Conservation (phyloP, 441 rosid genomes). For the Theobroma grandiflorum region DNA sequence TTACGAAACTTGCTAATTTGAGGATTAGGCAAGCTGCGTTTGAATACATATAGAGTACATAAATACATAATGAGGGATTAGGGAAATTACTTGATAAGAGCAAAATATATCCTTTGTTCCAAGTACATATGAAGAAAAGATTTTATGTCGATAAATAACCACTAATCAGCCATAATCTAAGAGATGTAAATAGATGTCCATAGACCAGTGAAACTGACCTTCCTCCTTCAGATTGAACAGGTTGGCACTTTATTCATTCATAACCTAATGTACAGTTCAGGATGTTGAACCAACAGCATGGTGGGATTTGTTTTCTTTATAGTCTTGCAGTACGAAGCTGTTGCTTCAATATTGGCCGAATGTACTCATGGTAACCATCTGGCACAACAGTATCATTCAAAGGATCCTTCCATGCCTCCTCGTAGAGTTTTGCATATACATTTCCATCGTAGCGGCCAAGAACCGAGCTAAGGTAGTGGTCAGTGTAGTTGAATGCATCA, state of each 20-base stretch:
- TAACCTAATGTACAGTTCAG: not conserved
- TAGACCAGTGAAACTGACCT: not conserved
- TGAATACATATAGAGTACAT: not conserved
- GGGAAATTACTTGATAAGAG: not conserved
- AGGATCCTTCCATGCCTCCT: slow-evolving; percentile 97
- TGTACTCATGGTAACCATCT: slow-evolving; percentile 86
- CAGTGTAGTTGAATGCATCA: slow-evolving; percentile 88
- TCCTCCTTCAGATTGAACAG: slow-evolving; percentile 15
- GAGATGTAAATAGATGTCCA: not conserved
- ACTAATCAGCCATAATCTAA: not conserved
- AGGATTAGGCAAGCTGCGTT: not conserved
- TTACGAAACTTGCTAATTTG: not conserved
- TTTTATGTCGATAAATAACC: not conserved
- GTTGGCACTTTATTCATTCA: slow-evolving; percentile 27
- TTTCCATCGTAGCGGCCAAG: slow-evolving; percentile 94
- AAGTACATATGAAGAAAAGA: not conserved
- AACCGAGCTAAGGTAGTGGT: slow-evolving; percentile 79
- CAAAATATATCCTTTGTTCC: not conserved
- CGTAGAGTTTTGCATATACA: slow-evolving; percentile 84
- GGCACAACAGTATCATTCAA: slow-evolving; percentile 86
- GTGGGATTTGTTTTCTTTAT: slow-evolving; percentile 31
- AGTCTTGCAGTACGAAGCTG: slow-evolving; percentile 86
- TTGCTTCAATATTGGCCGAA: slow-evolving; percentile 81
- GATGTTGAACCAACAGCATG: not conserved
- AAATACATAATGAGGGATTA: not conserved